Conservation (phyloP, 176 grass and related monocot species). For the Zoysia pacifica region DNA sequence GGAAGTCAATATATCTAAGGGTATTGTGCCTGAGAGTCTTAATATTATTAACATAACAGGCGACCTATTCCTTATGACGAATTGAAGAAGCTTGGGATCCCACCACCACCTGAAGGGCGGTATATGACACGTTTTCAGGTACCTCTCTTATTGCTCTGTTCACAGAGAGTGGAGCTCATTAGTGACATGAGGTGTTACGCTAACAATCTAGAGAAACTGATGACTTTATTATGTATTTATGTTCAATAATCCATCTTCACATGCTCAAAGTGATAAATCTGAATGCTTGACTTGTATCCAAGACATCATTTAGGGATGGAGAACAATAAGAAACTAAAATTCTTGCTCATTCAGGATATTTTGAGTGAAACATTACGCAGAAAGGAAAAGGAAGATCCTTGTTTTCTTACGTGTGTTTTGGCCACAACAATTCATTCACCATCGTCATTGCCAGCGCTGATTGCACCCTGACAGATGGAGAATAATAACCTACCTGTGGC, state of each 20-base stretch:
- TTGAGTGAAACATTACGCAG: background rate
- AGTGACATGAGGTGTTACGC: background rate
- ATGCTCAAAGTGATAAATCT: background rate
- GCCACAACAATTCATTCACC: background rate
- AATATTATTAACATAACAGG: slow-evolving; percentile 37
- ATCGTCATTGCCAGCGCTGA: slow-evolving; percentile 10
- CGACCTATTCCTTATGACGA: slow-evolving; percentile 83
- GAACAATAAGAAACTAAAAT: background rate
- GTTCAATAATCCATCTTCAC: background rate
- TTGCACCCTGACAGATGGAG: background rate
- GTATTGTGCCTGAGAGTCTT: background rate
- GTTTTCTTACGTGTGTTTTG: slow-evolving; percentile 4
- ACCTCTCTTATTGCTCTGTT: background rate
- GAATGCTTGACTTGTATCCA: background rate
- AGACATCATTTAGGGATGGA: background rate
- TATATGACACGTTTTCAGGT: slow-evolving; percentile 91
- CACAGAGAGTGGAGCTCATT: background rate
- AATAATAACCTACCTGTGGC: background rate
- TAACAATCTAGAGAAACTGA: background rate
- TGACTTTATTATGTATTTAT: background rate
- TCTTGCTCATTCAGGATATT: background rate
- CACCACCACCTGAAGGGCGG: slow-evolving; percentile 72
- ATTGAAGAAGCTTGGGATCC: slow-evolving; percentile 84
- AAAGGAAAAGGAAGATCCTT: background rate
- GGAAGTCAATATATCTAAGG: background rate